These are phyloP conservation scores for Corniculantispora saksenae DNA, from an alignment of 2,329 filamentous ascomycete species.

Conservation along the genomic window DNA sequence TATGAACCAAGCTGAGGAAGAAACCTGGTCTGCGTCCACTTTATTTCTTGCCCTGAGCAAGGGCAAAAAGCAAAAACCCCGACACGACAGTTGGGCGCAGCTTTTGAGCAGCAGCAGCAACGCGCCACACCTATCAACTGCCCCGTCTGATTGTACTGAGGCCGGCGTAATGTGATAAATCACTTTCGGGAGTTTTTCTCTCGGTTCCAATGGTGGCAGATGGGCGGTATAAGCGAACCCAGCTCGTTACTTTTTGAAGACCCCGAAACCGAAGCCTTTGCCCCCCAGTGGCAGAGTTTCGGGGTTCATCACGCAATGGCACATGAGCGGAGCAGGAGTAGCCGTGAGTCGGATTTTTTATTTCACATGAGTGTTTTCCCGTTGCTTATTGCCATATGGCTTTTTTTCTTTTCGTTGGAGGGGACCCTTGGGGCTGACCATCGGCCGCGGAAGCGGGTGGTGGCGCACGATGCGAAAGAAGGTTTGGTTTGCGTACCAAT, in stretches of 20 bases:
- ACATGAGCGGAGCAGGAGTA: neutral
- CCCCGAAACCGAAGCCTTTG: too few relatives aligned
- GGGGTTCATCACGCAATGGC: neutral
- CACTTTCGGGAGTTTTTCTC: neutral
- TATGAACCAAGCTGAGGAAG: neutral
- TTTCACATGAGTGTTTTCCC: neutral
- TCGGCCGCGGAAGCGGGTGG: neutral
- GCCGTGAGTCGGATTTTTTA: neutral
- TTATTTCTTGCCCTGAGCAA: neutral
- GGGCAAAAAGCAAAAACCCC: constrained; percentile 3
- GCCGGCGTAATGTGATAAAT: constrained; percentile 6
- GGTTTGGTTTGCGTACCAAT: neutral
- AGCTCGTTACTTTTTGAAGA: neutral
- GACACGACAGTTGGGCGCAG: too few relatives aligned
- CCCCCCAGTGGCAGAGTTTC: neutral
- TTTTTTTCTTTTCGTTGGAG: neutral
- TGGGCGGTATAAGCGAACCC: neutral
- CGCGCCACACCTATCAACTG: constrained; percentile 2
- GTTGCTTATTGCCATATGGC: neutral
- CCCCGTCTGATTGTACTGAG: constrained; percentile 9
- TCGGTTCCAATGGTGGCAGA: neutral
- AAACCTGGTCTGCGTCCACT: neutral
- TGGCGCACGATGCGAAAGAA: neutral
- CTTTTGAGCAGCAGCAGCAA: neutral
- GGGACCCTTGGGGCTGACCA: neutral